Base-by-base conservation (phyloP, 441 rosid species). In the Gossypium gossypioides region DNA sequence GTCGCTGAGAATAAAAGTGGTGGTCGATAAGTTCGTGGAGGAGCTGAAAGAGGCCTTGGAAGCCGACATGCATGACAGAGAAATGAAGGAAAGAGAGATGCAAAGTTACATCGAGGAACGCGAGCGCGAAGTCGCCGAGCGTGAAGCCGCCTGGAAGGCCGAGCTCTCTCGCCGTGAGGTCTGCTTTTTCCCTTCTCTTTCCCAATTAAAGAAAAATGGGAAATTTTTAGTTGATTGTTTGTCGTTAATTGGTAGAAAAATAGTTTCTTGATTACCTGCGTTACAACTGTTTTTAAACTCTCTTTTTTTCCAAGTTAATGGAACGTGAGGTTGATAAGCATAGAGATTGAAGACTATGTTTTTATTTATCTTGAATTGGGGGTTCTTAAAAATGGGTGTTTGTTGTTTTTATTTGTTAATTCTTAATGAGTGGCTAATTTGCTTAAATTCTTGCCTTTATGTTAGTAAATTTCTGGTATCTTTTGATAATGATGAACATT, bases 11-110 rank as follows among this genome's bases (percentile, higher is more conserved):
- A 95, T 95, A 44, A 95, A 92, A 78, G 77, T 83, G 34, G 99
- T 92, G 81, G 97, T 95, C 48, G 97, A 95, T 84, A 91, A 86
- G 86, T 92, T 95, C 68, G 97, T 95, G 82, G 84, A 95, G 76
- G 97, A 95, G 89, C 88, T 91, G 29, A 95, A 95, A 83, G 95
- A 92, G 80, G 99, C 99, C 0, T 75, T 94, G 65, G 99, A 92
- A 18, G 97, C 97, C 0, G 97, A 95, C 77, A 92, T 95, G 67
- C 97, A 95, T 60, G 97, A 95, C 69, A 82, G 99, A 75, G 84
- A 88, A 55, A 95, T 95, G 99, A 95, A 95, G 83, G 99, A 95
- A 76, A 84, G 99, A 72, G 99, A 95, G 90, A 95, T 95, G 99
- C 99, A 95, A 79, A 89, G 97, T 78, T 95, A 91, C 77, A 95